These are phyloP conservation scores for Daldinia concentrica DNA, from an alignment of 495 filamentous ascomycete genomes.

Conservation along the genomic window DNA sequence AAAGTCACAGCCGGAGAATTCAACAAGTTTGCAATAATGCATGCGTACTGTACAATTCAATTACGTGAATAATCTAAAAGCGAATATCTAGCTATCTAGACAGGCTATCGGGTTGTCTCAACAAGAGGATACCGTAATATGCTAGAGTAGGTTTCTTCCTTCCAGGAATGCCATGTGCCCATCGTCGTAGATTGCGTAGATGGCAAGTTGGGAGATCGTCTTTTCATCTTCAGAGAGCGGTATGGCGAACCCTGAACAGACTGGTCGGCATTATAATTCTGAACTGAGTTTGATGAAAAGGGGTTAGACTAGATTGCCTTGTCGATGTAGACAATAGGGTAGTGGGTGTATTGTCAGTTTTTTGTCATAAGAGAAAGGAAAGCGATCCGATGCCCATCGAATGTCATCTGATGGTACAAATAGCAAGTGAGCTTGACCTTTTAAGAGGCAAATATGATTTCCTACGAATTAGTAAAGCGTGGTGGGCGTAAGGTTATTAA, in stretches of 20 bases:
- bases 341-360: not conserved
- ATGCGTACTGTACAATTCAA: constrained; percentile 7
- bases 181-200: not conserved
- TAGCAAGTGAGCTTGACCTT: not conserved
- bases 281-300: not conserved
- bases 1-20: not conserved
- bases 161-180: not conserved
- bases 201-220: not conserved
- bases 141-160: not conserved
- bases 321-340: not conserved
- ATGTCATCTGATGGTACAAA: constrained; percentile 5
- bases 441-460: not conserved
- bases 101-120: not conserved
- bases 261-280: not conserved
- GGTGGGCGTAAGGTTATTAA: not conserved
- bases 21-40: not conserved
- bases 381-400: not conserved
- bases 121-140: not conserved
- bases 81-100: constrained; percentile 3
- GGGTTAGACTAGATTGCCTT: not conserved
- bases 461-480: not conserved
- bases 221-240: not conserved
- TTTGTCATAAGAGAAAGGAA: not conserved
- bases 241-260: not conserved
- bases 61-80: constrained; percentile 5